phyloP scores from a whole-genome alignment of 2,329 filamentous ascomycete species.

The Rhinocladiella similis region DNA sequence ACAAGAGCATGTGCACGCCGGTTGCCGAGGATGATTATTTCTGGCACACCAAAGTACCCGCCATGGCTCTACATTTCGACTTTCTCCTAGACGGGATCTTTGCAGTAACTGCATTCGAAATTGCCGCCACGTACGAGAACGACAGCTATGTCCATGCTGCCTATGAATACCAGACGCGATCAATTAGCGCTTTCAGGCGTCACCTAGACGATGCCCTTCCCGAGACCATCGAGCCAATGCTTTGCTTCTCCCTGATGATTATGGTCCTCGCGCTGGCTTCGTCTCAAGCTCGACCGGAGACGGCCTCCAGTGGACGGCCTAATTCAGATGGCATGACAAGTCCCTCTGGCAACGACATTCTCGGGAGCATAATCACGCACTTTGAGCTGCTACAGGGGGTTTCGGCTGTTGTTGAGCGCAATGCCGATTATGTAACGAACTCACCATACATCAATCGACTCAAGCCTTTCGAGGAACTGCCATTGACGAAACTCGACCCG shows the following conservation, averaged over 20 bases:
- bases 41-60: conserved; percentile 18
- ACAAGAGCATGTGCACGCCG: conserved; percentile 21
- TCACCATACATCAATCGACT: conserved; percentile 21
- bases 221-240: conserved; percentile 13
- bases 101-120: conserved; percentile 22
- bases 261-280: conserved; percentile 23
- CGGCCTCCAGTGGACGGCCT: not conserved
- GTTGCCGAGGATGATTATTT: conserved; percentile 17
- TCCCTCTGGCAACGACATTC: conserved; percentile 1
- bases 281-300: conserved; percentile 5
- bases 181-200: conserved; percentile 16
- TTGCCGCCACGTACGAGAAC: conserved; percentile 2
- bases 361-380: conserved; percentile 18
- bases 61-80: conserved; percentile 12
- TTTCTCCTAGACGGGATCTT: conserved; percentile 23
- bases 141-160: conserved; percentile 17
- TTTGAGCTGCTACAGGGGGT: conserved; percentile 21
- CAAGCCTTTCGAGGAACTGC: conserved; percentile 15
- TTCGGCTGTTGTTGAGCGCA: conserved; percentile 10
- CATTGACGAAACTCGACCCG: conserved; percentile 6
- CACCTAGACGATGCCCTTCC: conserved; percentile 9
- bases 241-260: conserved; percentile 22
- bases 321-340: not conserved
- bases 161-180: conserved; percentile 16
- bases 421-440: conserved; percentile 9